phyloP scores from a whole-genome alignment of 306 rosid species.

The Prosopis cineraria region DNA sequence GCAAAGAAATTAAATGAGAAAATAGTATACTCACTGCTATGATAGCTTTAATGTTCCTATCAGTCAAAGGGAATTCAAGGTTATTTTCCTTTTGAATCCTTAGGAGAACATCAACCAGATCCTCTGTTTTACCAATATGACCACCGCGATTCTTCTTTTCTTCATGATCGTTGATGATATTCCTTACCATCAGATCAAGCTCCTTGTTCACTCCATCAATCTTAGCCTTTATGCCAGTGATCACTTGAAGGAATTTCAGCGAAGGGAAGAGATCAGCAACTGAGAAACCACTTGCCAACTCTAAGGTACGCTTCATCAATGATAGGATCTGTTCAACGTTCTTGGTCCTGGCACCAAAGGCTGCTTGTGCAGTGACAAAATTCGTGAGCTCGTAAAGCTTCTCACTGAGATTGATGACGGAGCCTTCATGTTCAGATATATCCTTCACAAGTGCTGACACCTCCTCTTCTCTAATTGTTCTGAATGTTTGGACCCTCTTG shows the following conservation, averaged over 20 bases:
- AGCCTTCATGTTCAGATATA: not conserved
- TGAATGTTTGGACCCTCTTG: not conserved
- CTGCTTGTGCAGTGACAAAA: not conserved
- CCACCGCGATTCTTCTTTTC: not conserved
- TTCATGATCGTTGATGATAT: not conserved
- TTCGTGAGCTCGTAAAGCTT: not conserved
- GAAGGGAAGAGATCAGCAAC: not conserved
- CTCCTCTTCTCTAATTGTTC: not conserved
- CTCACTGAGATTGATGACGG: not conserved
- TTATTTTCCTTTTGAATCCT: not conserved
- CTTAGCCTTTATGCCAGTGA: not conserved
- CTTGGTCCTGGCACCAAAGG: constrained; percentile 6
- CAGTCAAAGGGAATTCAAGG: not conserved
- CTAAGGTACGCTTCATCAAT: not conserved
- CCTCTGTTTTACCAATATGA: not conserved
- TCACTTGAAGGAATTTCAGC: not conserved
- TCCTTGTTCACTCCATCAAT: not conserved
- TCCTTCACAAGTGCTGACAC: not conserved
- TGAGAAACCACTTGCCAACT: not conserved
- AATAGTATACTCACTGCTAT: not conserved
- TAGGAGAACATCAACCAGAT: not conserved
- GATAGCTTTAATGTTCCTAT: not conserved
- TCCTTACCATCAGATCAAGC: not conserved
- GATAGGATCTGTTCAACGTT: not conserved
- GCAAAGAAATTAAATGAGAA: too few species aligned